phyloP scores from a whole-genome alignment of 495 filamentous ascomycete genomes.

The Thozetella sp. region DNA sequence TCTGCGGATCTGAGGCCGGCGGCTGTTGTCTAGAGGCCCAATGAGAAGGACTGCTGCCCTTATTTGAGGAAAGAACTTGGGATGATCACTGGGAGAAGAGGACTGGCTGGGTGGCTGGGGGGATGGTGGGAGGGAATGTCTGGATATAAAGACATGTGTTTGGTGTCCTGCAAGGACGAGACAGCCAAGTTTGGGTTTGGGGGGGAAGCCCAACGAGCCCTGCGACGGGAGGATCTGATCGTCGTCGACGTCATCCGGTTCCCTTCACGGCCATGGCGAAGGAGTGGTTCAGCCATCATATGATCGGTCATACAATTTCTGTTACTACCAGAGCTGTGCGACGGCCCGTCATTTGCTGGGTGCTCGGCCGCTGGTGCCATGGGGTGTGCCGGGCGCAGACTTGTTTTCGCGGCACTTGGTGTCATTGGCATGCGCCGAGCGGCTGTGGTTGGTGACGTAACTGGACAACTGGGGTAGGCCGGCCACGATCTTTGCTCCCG shows the following conservation, averaged over 20 bases:
- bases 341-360: neutral
- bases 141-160: constrained; percentile 6
- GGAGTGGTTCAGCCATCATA: neutral
- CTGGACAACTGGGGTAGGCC: neutral
- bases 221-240: neutral
- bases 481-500: neutral
- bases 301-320: neutral
- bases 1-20: neutral
- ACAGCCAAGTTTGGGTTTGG: neutral
- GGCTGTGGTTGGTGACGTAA: neutral
- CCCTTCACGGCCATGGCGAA: neutral
- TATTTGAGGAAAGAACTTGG: constrained; percentile 9
- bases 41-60: neutral
- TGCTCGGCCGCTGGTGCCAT: neutral
- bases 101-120: neutral
- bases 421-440: neutral
- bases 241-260: neutral
- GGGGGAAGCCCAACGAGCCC: constrained; percentile 1
- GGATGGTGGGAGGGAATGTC: constrained; percentile 2
- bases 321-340: neutral
- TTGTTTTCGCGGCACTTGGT: neutral
- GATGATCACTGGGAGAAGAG: neutral
- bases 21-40: neutral
- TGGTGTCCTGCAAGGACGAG: constrained; percentile 1
- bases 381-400: neutral